phyloP scores from a whole-genome alignment of 2,329 filamentous ascomycete species.

The Colletotrichum lindemuthianum region DNA sequence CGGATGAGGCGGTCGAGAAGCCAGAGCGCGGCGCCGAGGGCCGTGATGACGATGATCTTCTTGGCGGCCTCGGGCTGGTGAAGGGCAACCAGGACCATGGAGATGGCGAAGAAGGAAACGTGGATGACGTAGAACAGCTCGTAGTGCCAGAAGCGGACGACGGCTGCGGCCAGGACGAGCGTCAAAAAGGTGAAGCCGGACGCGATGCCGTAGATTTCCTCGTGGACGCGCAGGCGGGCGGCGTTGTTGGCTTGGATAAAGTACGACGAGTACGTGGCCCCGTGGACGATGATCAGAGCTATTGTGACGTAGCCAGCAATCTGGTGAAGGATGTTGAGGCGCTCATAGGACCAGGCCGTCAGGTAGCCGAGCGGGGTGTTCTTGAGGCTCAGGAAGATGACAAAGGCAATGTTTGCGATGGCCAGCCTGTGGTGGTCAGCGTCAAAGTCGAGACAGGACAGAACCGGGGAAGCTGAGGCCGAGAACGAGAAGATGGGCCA shows the following conservation, averaged over 20 bases:
- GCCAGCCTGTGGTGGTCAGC: constrained; percentile 45
- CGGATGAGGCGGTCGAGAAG: constrained; percentile 61
- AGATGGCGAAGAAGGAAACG: constrained; percentile 58
- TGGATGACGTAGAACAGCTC: constrained; percentile 67
- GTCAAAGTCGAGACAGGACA: too few species aligned
- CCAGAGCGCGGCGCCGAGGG: constrained; percentile 60
- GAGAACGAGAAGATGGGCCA: too few species aligned
- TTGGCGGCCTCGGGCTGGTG: constrained; percentile 60
- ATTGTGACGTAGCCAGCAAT: constrained; percentile 62
- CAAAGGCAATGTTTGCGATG: constrained; percentile 58
- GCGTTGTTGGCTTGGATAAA: constrained; percentile 47
- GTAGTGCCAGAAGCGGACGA: constrained; percentile 60
- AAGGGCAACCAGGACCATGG: constrained; percentile 58
- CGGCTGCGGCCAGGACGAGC: constrained; percentile 53
- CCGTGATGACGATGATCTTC: constrained; percentile 54
- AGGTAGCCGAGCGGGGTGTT: constrained; percentile 67
- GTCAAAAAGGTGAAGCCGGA: constrained; percentile 57
- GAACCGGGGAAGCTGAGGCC: too few species aligned
- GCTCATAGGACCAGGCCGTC: constrained; percentile 66
- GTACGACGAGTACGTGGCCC: constrained; percentile 52
- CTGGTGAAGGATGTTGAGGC: constrained; percentile 67
- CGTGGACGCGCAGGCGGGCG: constrained; percentile 46
- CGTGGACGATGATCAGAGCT: constrained; percentile 57
- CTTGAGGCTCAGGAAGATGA: constrained; percentile 63
- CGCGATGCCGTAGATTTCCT: constrained; percentile 60